These are phyloP conservation scores for Vinca major DNA, from an alignment of 305 asterid species.

Conservation along the genomic window DNA sequence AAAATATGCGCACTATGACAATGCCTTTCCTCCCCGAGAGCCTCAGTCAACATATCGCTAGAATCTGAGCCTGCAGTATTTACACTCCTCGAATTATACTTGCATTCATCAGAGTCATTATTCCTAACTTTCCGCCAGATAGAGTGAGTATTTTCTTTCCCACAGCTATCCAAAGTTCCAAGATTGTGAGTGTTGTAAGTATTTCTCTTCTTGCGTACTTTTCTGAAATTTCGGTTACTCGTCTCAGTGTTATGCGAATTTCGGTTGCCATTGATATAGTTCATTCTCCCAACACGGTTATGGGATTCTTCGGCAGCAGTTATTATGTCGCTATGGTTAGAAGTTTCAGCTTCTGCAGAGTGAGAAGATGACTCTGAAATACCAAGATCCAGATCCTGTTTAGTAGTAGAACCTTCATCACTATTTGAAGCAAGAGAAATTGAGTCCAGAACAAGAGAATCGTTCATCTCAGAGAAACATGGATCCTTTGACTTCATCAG, in stretches of 20 bases:
- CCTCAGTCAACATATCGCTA: conserved; percentile 9
- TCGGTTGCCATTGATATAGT: conserved; percentile 6
- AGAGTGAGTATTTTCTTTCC: conserved; percentile 19
- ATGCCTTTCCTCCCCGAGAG: conserved; percentile 7
- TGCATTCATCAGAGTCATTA: conserved; percentile 8
- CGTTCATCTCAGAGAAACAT: conserved; percentile 1
- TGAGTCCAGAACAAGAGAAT: conserved; percentile 10
- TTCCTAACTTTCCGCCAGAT: conserved; percentile 27
- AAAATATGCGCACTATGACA: conserved; percentile 10
- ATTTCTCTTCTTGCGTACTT: conserved; percentile 12
- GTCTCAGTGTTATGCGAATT: conserved; percentile 11
- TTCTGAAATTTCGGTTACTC: conserved; percentile 17
- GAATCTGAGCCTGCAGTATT: conserved; percentile 10
- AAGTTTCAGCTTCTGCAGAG: conserved; percentile 5
- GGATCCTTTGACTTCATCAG: too few relatives aligned
- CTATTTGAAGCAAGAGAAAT: conserved; percentile 11
- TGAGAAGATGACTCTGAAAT: conserved; percentile 9
- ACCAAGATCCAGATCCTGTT: neutral
- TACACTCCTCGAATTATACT: neutral
- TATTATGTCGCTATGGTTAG: conserved; percentile 12
- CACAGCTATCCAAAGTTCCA: conserved; percentile 14
- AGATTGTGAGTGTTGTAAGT: conserved; percentile 9
- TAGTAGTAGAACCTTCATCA: conserved; percentile 10
- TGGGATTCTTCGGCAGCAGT: conserved; percentile 2
- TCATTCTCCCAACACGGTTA: conserved; percentile 6